Evolutionary conservation across 2,329 filamentous ascomycete genomes (phyloP).

Genomic region (Emergomyces orientalis): DNA sequence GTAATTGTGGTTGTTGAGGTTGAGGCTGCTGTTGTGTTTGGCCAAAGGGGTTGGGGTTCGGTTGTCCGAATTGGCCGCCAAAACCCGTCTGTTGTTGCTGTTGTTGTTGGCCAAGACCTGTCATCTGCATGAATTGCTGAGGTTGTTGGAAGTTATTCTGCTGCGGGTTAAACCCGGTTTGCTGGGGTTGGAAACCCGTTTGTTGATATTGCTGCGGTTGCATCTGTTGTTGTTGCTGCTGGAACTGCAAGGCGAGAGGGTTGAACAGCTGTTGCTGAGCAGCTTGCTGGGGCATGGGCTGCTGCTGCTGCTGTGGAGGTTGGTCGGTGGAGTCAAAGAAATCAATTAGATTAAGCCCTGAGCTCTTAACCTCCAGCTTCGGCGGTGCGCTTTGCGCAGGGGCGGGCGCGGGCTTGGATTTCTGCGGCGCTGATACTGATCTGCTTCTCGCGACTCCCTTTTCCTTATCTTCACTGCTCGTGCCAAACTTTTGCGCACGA

Average conservation of each 20-base stretch:
- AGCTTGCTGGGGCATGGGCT: constrained; percentile 44
- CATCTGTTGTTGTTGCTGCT: constrained; percentile 9
- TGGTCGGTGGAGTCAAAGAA: constrained; percentile 65
- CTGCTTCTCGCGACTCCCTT: constrained; percentile 19
- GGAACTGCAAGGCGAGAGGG: constrained; percentile 22
- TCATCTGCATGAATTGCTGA: constrained; percentile 7
- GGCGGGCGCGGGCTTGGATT: constrained; percentile 19
- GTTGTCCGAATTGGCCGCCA: constrained; percentile 20
- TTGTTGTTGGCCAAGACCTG: constrained; percentile 16
- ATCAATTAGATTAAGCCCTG: constrained; percentile 68
- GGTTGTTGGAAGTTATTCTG: constrained; percentile 21
- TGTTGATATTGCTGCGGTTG: constrained; percentile 22
- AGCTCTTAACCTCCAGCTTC: constrained; percentile 28
- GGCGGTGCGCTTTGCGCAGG: constrained; percentile 21
- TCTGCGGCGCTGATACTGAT: constrained; percentile 23
- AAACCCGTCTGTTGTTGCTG: constrained; percentile 25
- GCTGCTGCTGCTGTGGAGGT: constrained; percentile 79
- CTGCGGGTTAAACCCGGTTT: constrained; percentile 12
- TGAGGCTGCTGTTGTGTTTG: constrained; percentile 20
- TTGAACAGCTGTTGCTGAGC: constrained; percentile 28
- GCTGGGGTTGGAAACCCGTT: constrained; percentile 28
- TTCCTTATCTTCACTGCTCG: constrained; percentile 39
- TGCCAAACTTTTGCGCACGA: constrained; percentile 72
- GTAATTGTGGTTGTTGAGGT: constrained; percentile 21
- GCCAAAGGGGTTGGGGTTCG: constrained; percentile 31